Base-by-base conservation (phyloP, 345 rosid genomes). In the Eucalyptus rudis region DNA sequence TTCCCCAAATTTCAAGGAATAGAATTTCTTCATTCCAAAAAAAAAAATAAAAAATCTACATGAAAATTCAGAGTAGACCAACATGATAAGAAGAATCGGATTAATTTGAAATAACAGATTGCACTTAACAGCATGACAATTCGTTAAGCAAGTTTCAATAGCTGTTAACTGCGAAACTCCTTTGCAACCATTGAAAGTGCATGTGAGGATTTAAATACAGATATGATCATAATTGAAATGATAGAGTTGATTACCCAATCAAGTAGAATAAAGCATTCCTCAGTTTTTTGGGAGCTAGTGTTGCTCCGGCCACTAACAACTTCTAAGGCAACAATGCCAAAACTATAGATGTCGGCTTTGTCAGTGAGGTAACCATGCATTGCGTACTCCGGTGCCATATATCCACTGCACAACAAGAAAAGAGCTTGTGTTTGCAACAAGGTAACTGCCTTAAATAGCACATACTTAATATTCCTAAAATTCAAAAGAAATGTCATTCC, bases 361-460 rank as follows among this genome's bases (percentile, higher is more conserved):
- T 90, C 88, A 19, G 92, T 88, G 56, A 93, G 40, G 85, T 91
- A 87, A 50, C 94, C 94, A 7, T 88, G 88, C 90, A 91, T 86
- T 40, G 92, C 92, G n/a, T 93, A 93, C 87, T 93, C 94, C 0
- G 92, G 92, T 36, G 92, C 93, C 93, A 92, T 89, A 68, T 91
- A 92, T 56, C 92, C 92, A 76, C 92, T 92, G 58, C 87, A 91
- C 87, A 17, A 25, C 11, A 27, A 81, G 8, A 25, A 29, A 16
- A 59, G 16, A 62, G 68, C 31, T 62, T 11, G 16, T 12, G 68
- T 62, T 62, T 62, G 68, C 16, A 62, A 62, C n/a, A 27, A 27
- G 31, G 68, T 12, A 59, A 13, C 15, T 6, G 15, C 29, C 68
- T 27, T 62, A 27, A 62, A 62, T 27, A 27, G 19, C 71, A 29